Evolutionary conservation across 2,329 filamentous ascomycete species (phyloP).

Genomic region (Neonectria magnoliae): DNA sequence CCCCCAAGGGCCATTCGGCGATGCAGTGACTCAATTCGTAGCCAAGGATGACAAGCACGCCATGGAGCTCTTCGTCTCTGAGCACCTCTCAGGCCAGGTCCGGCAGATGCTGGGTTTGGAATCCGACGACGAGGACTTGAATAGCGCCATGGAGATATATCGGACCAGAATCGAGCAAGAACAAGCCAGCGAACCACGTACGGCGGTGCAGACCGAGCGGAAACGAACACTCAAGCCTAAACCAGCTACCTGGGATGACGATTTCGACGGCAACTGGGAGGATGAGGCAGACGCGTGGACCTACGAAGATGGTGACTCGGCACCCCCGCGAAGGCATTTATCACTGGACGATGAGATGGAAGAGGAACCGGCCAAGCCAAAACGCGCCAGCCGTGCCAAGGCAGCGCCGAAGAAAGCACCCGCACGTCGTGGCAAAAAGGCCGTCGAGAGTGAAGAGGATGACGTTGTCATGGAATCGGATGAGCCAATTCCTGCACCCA

Average conservation of each 20-base stretch:
- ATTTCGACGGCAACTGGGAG: conserved; percentile 87
- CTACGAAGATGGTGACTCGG: conserved; percentile 44
- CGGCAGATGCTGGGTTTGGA: conserved; percentile 75
- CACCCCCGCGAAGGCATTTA: conserved; percentile 19
- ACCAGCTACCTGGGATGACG: conserved; percentile 87
- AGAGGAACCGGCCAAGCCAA: conserved; percentile 48
- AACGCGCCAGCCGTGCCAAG: conserved; percentile 46
- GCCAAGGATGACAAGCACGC: conserved; percentile 95
- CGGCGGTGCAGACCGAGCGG: conserved; percentile 51
- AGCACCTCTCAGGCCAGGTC: conserved; percentile 76
- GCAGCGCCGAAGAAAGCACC: conserved; percentile 59
- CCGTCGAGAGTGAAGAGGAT: conserved; percentile 52
- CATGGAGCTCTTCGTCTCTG: conserved; percentile 82
- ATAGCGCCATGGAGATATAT: conserved; percentile 78
- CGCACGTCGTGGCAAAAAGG: conserved; percentile 52
- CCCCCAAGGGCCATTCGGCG: conserved; percentile 90
- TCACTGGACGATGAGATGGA: conserved; percentile 5
- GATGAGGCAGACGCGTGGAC: conserved; percentile 73
- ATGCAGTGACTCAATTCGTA: conserved; percentile 92
- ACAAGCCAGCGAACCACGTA: conserved; percentile 70
- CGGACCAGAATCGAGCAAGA: conserved; percentile 75
- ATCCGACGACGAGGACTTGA: conserved; percentile 72
- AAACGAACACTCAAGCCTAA: conserved; percentile 71
- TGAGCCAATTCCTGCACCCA: conserved; percentile 51
- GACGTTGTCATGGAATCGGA: conserved; percentile 66